phyloP scores from a whole-genome alignment of 805 yeast genomes.

The Saccharomycopsis olivae region DNA sequence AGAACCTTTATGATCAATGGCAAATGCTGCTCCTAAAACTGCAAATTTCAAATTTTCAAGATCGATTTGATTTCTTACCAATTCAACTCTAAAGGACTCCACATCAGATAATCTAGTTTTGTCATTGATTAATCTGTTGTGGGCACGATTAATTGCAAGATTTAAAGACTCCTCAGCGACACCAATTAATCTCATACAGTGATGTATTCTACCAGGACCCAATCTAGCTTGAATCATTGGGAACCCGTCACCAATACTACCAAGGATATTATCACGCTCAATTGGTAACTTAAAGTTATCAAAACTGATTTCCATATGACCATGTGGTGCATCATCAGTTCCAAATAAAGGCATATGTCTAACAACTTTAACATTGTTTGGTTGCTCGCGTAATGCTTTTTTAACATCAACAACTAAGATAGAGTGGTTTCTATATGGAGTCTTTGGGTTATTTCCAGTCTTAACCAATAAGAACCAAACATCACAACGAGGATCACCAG shows the following conservation, averaged over 20 bases:
- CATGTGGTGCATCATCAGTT: slow-evolving; percentile 61
- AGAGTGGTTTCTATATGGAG: slow-evolving; percentile 42
- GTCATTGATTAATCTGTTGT: slow-evolving; percentile 36
- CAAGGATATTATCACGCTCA: slow-evolving; percentile 26
- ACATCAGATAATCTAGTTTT: slow-evolving; percentile 35
- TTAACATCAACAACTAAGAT: slow-evolving; percentile 45
- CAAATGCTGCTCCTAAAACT: slow-evolving; percentile 51
- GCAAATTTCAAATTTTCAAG: slow-evolving; percentile 43
- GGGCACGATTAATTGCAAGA: slow-evolving; percentile 40
- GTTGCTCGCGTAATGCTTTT: slow-evolving; percentile 32
- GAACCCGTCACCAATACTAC: slow-evolving; percentile 49
- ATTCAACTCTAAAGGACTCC: slow-evolving; percentile 38
- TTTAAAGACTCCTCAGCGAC: slow-evolving; percentile 46
- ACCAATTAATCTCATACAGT: slow-evolving; percentile 57
- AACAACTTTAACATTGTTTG: slow-evolving; percentile 35
- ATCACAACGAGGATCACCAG: slow-evolving; percentile 52
- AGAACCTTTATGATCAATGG: slow-evolving; percentile 42
- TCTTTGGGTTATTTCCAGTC: slow-evolving; percentile 21
- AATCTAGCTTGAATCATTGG: slow-evolving; percentile 53
- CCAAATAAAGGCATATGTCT: slow-evolving; percentile 49
- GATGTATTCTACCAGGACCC: slow-evolving; percentile 65
- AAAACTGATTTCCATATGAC: slow-evolving; percentile 53
- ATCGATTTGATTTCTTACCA: slow-evolving; percentile 44
- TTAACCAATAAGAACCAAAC: slow-evolving; percentile 26
- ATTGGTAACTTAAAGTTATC: slow-evolving; percentile 36